Evolutionary conservation across 495 filamentous ascomycete genomes (phyloP), one percentile per base, ranked within the genome.

Genomic region (Saxispiralis lemnorum): DNA sequence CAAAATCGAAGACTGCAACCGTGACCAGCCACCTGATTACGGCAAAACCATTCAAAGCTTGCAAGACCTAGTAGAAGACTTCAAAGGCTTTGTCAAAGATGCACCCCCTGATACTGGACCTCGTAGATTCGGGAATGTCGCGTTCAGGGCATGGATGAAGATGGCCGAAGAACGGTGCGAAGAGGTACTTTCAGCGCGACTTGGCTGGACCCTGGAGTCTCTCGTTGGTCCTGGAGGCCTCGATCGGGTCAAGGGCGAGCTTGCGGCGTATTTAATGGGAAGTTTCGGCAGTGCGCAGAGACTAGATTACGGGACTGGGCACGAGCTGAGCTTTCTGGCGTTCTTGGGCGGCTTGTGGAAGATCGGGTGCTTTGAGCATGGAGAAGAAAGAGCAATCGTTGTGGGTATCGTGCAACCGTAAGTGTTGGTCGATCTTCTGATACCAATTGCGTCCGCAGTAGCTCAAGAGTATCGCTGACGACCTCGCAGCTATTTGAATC

Each of bases 251-350:
- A 17, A 6, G n/a, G 60, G 68, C 28, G 89, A 96, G 59, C 61
- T 96, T 14, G 66, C 64, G 39, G 66, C 72, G 19, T 99, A 99
- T 59, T 73, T 99, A 7, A 53, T 92, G 13, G 86, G 83, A 15
- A 77, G 75, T 31, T 96, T 88, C 66, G 89, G 89, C 1, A 94
- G 86, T 53, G 55, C 81, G 1, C 83, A 93, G 53, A 69, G 89
- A 30, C 66, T 97, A 35, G 89, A 97, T 60, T 97, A 93, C 58
- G 89, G 89, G 0, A 95, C 92, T 6, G 89, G 89, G 1, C 89
- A 97, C 60, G 89, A 97, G 59, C 60, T 97, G 39, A 89, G 81
- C 61, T 96, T 96, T 52, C 61, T 95, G 12, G 88, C 88, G 14
- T 99, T 96, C 52, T 57, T 97, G 15, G 86, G 74, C 14, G 76